Evolutionary conservation across 1,284 basidiomycete species (phyloP).

Genomic region (Polyporus tsugae): DNA sequence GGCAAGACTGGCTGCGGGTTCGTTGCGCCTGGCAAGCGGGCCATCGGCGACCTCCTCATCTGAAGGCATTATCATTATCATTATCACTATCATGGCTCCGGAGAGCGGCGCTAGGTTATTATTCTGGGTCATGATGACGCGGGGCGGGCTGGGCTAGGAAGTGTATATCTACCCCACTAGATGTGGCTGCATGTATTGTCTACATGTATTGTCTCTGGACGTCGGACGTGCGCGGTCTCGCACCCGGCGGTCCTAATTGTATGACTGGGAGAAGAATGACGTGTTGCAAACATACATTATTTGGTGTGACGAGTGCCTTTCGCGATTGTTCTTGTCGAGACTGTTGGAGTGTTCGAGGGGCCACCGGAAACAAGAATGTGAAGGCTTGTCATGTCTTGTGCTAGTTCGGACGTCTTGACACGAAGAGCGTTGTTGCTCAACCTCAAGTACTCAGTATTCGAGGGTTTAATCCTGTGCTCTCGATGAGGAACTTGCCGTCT

Average conservation of each 20-base stretch:
- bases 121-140: background rate
- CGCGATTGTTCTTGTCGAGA: background rate
- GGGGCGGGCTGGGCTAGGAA: background rate
- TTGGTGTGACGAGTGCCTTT: background rate
- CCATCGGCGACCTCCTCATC: constrained; percentile 11
- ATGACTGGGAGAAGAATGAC: constrained; percentile 4
- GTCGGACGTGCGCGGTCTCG: background rate
- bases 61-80: background rate
- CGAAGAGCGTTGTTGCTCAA: too few relatives aligned
- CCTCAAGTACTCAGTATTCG: too few relatives aligned
- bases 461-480: too few relatives aligned
- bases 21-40: constrained; percentile 7
- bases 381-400: too few relatives aligned
- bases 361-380: background rate
- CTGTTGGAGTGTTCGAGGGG: background rate
- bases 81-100: background rate
- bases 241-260: background rate
- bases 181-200: constrained; percentile 10
- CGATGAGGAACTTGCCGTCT: too few relatives aligned
- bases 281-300: background rate
- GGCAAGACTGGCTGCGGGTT: constrained; percentile 11
- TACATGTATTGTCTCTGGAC: constrained; percentile 10
- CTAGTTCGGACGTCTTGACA: too few relatives aligned
- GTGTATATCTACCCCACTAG: constrained; percentile 5
- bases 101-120: background rate